Base-by-base conservation (phyloP, 169 alveolate genomes). In the Babesia bovis region DNA sequence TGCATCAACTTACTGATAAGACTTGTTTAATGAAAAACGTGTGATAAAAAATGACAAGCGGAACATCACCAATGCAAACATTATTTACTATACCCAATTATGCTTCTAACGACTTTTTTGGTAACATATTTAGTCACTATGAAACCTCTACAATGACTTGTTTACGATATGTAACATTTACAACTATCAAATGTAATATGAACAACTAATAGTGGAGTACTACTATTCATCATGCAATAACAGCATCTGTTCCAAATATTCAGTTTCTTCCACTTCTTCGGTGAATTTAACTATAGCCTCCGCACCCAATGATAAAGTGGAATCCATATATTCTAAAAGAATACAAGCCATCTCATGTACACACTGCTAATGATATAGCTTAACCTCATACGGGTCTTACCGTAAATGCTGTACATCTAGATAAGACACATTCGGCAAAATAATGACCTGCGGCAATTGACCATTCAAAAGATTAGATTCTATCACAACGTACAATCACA, bases 321-420 rank as follows among this genome's bases (percentile, higher is more conserved):
- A 32, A 26, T 26, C 42, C 47, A 66, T 47, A 36, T 61, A 42
- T 47, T 77, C 73, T 35, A 77, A 44, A n/a, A 77, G 25, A 17
- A 66, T 17, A 5, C 58, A 42, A 30, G 70, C 85, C 47, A 77
- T 23, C 49, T 77, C 85, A 36, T 77, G 85, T 47, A 28, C 57
- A 35, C 85, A 77, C 85, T 77, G 68, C 17, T 26, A 4, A 5
- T 55, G 9, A 28, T 5, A 0, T 25, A 7, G 15, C 10, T 35
- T 10, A 4, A 6, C 17, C 3, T 12, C 15, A 2, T n/a, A 17
- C 0, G 21, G 26, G 12, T 1, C 73, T 33, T 77, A 77, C 85
- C 15, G 85, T 77, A 38, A 77, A 77, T 19, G 70, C 82, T 9
- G 58, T 66, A 12, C 35, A 78, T 12, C 72, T 58, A 33, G 60